Evolutionary conservation across 495 filamentous ascomycete genomes (phyloP).

Genomic region (Talaromyces trachyspermus): DNA sequence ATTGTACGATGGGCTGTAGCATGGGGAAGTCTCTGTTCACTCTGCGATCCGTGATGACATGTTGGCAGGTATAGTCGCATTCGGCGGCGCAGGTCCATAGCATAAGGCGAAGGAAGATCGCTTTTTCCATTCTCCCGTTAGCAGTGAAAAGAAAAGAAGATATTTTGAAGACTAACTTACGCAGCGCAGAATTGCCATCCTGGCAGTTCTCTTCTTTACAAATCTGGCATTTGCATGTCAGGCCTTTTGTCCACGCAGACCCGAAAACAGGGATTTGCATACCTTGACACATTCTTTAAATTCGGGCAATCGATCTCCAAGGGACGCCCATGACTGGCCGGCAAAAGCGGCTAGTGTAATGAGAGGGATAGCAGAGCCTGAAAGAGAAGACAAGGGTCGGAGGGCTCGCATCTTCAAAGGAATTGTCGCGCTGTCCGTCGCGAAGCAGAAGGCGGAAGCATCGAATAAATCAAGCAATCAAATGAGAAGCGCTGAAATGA

Average conservation of each 20-base stretch:
- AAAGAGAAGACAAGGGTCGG: not conserved
- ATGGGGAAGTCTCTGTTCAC: conserved; percentile 55
- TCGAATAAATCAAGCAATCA: too few species aligned
- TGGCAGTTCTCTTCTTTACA: conserved; percentile 78
- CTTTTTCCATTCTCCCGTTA: conserved; percentile 17
- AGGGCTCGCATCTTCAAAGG: not conserved
- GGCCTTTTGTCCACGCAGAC: not conserved
- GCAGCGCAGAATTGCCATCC: conserved; percentile 36
- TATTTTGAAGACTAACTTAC: conserved; percentile 24
- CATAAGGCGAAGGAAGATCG: conserved; percentile 44
- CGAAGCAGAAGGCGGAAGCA: too few species aligned
- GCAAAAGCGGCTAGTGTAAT: conserved; percentile 38
- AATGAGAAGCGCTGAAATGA: too few species aligned
- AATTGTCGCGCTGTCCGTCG: too few species aligned
- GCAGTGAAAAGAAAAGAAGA: conserved; percentile 6
- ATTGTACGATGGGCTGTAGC: conserved; percentile 70
- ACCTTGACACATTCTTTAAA: conserved; percentile 87
- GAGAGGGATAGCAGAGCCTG: conserved; percentile 17
- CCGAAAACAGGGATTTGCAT: conserved; percentile 10
- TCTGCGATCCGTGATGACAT: conserved; percentile 75
- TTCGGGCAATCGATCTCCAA: conserved; percentile 82
- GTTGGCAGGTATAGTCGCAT: conserved; percentile 98
- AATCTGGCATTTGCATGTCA: conserved; percentile 42
- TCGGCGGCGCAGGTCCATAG: conserved; percentile 70
- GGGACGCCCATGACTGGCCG: conserved; percentile 54